Base-by-base conservation (phyloP, 2,329 filamentous ascomycete species). In the Neofusicoccum sp. region DNA sequence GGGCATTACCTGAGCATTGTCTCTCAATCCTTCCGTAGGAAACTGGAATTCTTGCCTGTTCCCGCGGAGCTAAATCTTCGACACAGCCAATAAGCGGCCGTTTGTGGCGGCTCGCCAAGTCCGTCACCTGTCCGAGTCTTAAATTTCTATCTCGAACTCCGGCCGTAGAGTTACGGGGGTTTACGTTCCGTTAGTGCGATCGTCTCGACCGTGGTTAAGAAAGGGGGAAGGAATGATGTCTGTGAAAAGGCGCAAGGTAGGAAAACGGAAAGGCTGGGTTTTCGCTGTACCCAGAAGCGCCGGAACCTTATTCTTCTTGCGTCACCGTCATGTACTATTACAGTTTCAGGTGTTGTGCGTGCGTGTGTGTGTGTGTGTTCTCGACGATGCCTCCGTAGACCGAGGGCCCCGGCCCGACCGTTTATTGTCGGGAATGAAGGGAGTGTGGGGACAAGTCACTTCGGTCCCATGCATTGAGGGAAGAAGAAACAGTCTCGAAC, bases 401-500 rank as follows among this genome's bases (percentile, higher is more conserved):
- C 20, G 20, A 20, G 20, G 20, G 20, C 45, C 45, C 45, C 28
- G 45, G 34, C 34, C 34, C 11, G 45, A 48, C 45, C 45, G 45
- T 48, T 48, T 48, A 30, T 48, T 33, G 45, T 48, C 45, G 28
- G 45, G 45, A 48, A 48, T 48, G 45, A 48, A 48, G 45, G 45
- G 45, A 48, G 7, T 48, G 28, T 48, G 45, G 28, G 45, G 45
- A 33, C 45, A 9, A 14, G 44, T 4, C 44, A 6, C 6, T 48
- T 12, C 45, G 45, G 45, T 48, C 45, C 45, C 45, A 48, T 3
- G 24, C 6, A 33, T 48, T 9, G 26, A 30, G n/a, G 14, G 30
- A 9, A 47, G 20, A 38, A 43, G 28, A 56, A 24, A 56, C 51
- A 56, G 51, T 56, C 38, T 56, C 51, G 51, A 43, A 56, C 51